Base-by-base conservation (phyloP, 1,284 basidiomycete genomes). In the Athelia psychrophila region DNA sequence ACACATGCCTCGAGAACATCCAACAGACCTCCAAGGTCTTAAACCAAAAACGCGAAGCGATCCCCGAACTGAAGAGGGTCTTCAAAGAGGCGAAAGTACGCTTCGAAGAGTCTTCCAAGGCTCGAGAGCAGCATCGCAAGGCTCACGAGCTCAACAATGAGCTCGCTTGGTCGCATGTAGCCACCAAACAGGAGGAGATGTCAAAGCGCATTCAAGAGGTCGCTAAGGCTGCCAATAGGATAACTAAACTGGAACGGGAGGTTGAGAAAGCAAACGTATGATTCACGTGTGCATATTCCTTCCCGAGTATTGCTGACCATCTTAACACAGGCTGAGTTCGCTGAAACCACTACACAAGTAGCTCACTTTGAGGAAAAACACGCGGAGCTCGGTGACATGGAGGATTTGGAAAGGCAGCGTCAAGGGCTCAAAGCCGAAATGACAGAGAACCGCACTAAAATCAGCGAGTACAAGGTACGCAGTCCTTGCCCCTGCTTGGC, bases 111-210 rank as follows among this genome's bases (percentile, higher is more conserved):
- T 88, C 92, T 0, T 70, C 79, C 16, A 86, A 86, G 58, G 91
- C 90, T 8, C 74, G 84, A 2, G 81, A 88, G 56, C 86, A 91
- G 60, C 79, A 84, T 60, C 72, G 81, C 57, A 87, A 83, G 63
- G 77, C 81, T 4, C 80, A 85, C 36, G 80, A 83, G 18, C 72
- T 95, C 48, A 88, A 91, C 73, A 84, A 84, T 56, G 90, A 95
- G 67, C 70, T 93, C 10, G 93, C 92, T 0, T 98, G 96, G 96
- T 81, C 91, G 8, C 90, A 92, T 61, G 93, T 98, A 13, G 77
- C 77, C 2, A 74, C 74, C 13, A 94, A 93, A 63, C 79, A 91
- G 63, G 52, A 79, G 76, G 79, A 90, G 64, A 63, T 89, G 66
- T 68, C 69, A 40, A 60, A 60, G 33, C 80, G 83, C 58, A 57